Base-by-base conservation (phyloP, 805 yeast species). In the Maudiozyma pseudohumilis region DNA sequence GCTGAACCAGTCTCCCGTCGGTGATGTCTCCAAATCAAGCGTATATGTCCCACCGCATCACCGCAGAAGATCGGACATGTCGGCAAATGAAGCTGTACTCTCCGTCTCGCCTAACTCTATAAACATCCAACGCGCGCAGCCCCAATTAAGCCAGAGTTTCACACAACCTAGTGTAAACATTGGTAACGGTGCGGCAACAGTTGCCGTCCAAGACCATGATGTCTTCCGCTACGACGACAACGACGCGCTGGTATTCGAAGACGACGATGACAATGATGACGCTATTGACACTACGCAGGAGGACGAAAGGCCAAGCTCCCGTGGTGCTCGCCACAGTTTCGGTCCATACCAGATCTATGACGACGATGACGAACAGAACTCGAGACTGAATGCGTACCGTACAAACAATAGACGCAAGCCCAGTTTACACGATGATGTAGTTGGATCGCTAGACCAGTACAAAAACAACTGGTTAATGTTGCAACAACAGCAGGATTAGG, bases 1-100 rank as follows among this genome's bases (percentile, higher is more conserved):
- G 18, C 16, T 11, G 25, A 6, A 6, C 12, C 26, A 22, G n/a
- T n/a, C n/a, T n/a, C n/a, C 20, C 3, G 16, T 21, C 16, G 36
- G 29, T n/a, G 20, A 26, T 20, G 49, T 47, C 26, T 41, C 35
- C 23, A 55, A 50, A 39, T 42, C 54, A 1, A 60, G 61, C 9
- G 50, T 54, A 21, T 72, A 72, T 44, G 60, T 72, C 16, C 77
- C 76, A 20, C 78, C 78, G 11, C 77, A 72, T 48, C 75, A 70
- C 41, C 62, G 78, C 47, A 59, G 66, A 37, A 60, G 41, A 45
- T 49, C 45, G 35, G 31, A 35, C 32, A 42, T 52, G 22, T 34
- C 52, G 4, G 38, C 48, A 2, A 44, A 47, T 23, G 61, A 55
- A 27, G 49, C 53, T 10, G 45, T 49, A 2, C 36, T 54, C 27